These are phyloP conservation scores for Stromatinia cepivora DNA, from an alignment of 2,329 filamentous ascomycete genomes.

Conservation along the genomic window DNA sequence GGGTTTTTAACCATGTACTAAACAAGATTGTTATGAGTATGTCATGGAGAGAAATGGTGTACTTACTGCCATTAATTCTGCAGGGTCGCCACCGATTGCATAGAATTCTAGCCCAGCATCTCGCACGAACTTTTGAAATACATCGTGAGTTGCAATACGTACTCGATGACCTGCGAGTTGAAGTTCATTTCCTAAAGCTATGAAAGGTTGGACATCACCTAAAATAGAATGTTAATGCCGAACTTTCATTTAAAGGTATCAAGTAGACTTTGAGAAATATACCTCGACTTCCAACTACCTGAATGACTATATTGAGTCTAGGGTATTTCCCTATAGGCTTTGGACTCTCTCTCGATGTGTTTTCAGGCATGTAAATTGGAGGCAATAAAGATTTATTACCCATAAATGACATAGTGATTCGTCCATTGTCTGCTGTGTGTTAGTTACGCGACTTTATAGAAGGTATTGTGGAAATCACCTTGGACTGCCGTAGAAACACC, in stretches of 20 bases:
- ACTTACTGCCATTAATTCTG: conserved; percentile 14
- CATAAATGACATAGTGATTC: conserved; percentile 31
- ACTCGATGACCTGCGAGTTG: conserved; percentile 69
- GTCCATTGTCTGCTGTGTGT: conserved; percentile 27
- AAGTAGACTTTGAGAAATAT: background rate
- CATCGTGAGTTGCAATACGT: conserved; percentile 73
- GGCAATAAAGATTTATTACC: conserved; percentile 22
- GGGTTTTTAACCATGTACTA: conserved; percentile 69
- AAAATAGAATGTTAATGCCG: background rate
- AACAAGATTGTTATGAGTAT: background rate
- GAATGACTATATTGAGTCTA: conserved; percentile 72
- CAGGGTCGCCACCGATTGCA: conserved; percentile 73
- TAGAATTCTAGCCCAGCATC: conserved; percentile 75
- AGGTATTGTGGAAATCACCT: background rate
- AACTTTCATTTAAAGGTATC: background rate
- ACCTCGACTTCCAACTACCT: conserved; percentile 77
- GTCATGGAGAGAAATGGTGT: no score
- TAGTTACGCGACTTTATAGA: background rate
- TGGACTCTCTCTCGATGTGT: background rate
- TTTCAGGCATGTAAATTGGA: conserved; percentile 21
- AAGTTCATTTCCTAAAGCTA: conserved; percentile 71
- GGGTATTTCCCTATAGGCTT: conserved; percentile 19
- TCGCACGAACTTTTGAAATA: conserved; percentile 73
- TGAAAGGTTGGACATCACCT: conserved; percentile 71
- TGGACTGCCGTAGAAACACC: conserved; percentile 4